Percentiles rank a stretch among this genome's conserved stretches.
Conservation (phyloP, 2,329 filamentous ascomycete species). For the Cadophora malorum region DNA sequence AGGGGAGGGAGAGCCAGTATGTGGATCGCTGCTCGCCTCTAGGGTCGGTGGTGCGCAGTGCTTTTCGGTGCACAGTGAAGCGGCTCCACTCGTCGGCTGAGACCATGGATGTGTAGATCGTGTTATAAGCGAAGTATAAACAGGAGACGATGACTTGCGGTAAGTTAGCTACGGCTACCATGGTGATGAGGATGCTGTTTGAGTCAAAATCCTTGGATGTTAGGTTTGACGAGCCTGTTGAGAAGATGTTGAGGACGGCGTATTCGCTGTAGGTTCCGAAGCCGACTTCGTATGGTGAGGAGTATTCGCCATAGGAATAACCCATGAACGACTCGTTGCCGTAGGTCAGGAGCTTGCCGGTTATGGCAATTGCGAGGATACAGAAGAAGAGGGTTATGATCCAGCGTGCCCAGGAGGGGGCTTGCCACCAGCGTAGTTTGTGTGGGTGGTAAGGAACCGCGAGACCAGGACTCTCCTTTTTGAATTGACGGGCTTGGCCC, state of each 20-base stretch:
- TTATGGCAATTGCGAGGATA: not conserved
- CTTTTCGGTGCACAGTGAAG: conserved; percentile 47
- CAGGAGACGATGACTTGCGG: conserved; percentile 55
- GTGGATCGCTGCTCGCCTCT: conserved; percentile 50
- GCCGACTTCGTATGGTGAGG: conserved; percentile 22
- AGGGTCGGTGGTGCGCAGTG: conserved; percentile 52
- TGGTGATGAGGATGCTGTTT: conserved; percentile 25
- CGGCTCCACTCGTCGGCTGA: conserved; percentile 54
- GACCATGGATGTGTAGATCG: conserved; percentile 54
- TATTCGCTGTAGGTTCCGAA: conserved; percentile 32
- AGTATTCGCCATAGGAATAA: not conserved
- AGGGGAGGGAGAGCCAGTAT: conserved; percentile 54
- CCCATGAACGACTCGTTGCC: conserved; percentile 21
- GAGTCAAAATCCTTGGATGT: conserved; percentile 21
- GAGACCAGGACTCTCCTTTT: not conserved
- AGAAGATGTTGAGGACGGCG: conserved; percentile 24
- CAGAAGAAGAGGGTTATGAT: conserved; percentile 29
- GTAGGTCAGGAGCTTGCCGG: conserved; percentile 2
- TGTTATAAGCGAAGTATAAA: conserved; percentile 54
- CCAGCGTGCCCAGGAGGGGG: conserved; percentile 29
- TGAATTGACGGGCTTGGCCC: conserved; percentile 30
- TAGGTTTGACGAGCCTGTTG: not conserved
- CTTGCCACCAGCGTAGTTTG: conserved; percentile 34
- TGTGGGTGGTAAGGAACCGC: conserved; percentile 20
- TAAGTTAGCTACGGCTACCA: conserved; percentile 51